These are phyloP conservation scores for Zymoseptoria crescenta DNA, from an alignment of 2,329 filamentous ascomycete genomes.

Conservation along the genomic window DNA sequence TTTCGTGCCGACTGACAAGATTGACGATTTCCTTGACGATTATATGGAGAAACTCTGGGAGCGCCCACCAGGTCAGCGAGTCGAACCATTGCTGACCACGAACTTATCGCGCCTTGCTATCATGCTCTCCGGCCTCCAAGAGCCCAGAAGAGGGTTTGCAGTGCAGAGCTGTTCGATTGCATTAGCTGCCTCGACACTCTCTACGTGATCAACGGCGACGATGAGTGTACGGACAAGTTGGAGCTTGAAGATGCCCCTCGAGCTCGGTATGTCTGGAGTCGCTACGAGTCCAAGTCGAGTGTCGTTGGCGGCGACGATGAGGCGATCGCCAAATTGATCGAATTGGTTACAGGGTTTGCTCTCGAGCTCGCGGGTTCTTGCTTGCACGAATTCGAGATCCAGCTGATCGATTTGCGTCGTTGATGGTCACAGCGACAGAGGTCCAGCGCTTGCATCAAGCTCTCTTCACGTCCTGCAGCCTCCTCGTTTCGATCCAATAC, in stretches of 20 bases:
- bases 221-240: not conserved
- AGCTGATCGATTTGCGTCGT: not conserved
- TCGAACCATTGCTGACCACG: no score
- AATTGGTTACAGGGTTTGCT: not conserved
- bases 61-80: no score
- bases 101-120: not conserved
- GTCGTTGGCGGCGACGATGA: not conserved
- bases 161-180: not conserved
- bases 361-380: not conserved
- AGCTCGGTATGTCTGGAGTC: not conserved
- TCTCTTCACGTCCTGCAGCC: conserved; percentile 16
- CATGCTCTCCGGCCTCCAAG: not conserved
- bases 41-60: no score
- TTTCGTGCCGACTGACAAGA: no score
- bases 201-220: not conserved
- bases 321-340: not conserved
- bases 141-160: not conserved
- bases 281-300: not conserved
- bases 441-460: conserved; percentile 3
- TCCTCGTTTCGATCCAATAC: conserved; percentile 24
- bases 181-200: not conserved
- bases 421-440: not conserved
- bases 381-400: not conserved
- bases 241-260: not conserved
- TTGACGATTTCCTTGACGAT: no score